Conservation (phyloP, 495 filamentous ascomycete genomes). For the Talaromyces proteolyticus region DNA sequence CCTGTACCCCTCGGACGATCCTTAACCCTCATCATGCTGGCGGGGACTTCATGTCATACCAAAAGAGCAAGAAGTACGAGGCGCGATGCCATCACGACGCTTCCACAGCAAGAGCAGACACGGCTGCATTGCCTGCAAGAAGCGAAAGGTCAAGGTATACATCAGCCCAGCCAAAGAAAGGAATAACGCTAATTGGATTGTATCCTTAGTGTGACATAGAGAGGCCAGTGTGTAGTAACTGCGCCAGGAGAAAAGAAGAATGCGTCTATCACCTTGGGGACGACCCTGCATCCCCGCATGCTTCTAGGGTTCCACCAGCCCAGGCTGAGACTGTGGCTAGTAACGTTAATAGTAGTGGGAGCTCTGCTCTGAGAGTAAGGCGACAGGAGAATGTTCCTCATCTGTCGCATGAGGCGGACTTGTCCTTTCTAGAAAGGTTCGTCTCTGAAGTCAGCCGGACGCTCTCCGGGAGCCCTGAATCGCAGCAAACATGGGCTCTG, state of each 20-base stretch:
- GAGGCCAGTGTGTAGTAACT: not conserved
- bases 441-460: not conserved
- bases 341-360: too few relatives aligned
- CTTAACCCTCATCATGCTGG: too few relatives aligned
- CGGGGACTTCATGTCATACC: too few relatives aligned
- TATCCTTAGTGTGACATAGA: not conserved
- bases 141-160: not conserved
- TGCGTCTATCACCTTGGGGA: not conserved
- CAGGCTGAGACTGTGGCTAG: not conserved
- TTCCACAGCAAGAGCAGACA: conserved; percentile 2
- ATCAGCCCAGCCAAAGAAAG: not conserved
- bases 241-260: not conserved
- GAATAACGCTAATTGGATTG: not conserved
- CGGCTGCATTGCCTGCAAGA: not conserved
- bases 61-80: too few relatives aligned
- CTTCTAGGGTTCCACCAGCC: too few relatives aligned
- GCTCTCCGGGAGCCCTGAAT: not conserved
- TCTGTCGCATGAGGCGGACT: not conserved
- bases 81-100: not conserved
- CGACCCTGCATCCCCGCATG: too few relatives aligned
- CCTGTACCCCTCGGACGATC: too few relatives aligned
- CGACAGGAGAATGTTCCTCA: not conserved
- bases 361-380: too few relatives aligned
- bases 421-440: not conserved
- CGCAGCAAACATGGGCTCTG: not conserved